Base-by-base conservation (phyloP, 768 basidiomycete species). In the Neoboletus brunneissimus region DNA sequence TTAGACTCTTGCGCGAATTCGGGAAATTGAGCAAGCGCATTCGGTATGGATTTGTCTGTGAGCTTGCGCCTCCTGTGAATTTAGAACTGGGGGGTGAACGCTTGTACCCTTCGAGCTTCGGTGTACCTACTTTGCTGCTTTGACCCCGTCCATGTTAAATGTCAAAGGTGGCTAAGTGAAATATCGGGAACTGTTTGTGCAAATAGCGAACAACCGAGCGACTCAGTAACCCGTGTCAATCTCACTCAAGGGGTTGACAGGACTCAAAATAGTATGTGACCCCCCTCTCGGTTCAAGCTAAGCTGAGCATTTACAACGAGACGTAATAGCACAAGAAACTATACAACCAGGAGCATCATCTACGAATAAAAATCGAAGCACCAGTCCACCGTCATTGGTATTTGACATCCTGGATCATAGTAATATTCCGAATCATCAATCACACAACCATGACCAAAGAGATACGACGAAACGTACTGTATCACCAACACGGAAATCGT, bases 1-100 rank as follows among this genome's bases (percentile, higher is more conserved):
- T 76, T 78, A 23, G 91, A 91, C 69, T 96, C 93, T 63, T 83
- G 80, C 2, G 87, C 82, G 66, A 91, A 91, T 48, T 86, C 84
- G 18, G 87, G 84, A 62, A 84, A 79, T 57, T 91, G 85, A 5
- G 87, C 78, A 35, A 94, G 79, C 50, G 82, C 83, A 78, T 87
- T 85, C 0, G 93, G 90, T 35, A 96, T 75, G 35, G 81, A 79
- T 74, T 87, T 91, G 71, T 91, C 90, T 2, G 86, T 86, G 34
- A 91, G 79, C 70, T 91, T 91, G 48, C 90, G 81, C 67, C 84
- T 85, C 72, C 89, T 91, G 64, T 37, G 27, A 43, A 44, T 31
- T 42, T 37, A 34, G 11, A 18, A 23, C 20, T 27, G 12, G 37
- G 31, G 3, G 23, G 15, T 53, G 25, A 54, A 27, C n/a, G 5